Evolutionary conservation across 2,329 filamentous ascomycete genomes (phyloP), one percentile per base, ranked within the genome.

Genomic region (Penicillium sp.): DNA sequence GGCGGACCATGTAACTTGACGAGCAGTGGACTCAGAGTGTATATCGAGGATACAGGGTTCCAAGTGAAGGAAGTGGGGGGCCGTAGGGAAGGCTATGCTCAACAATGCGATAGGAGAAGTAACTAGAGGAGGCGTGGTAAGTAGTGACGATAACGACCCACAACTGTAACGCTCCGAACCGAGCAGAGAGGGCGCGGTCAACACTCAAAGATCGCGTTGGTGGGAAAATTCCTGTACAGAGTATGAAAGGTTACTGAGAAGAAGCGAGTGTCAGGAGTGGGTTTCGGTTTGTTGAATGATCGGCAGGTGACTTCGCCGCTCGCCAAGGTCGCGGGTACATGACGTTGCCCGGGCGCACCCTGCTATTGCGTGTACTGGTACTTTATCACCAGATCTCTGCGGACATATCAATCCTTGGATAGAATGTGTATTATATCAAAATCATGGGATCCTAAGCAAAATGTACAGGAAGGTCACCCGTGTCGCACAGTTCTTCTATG

Each of bases 221-320:
- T n/a, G n/a, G n/a, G n/a, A n/a, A n/a, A n/a, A n/a, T n/a, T n/a
- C n/a, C n/a, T n/a, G n/a, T n/a, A n/a, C n/a, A n/a, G n/a, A n/a
- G n/a, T n/a, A n/a, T n/a, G n/a, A n/a, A n/a, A n/a, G n/a, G n/a
- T n/a, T n/a, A n/a, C n/a, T n/a, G n/a, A n/a, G 16, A 18, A 11
- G 17, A 25, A 17, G 28, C 11, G 33, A 33, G 9, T 27, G 30
- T 25, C 40, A 20, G 33, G 37, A 42, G 40, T 29, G 33, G 17
- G 27, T 50, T 45, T 42, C 16, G 19, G 43, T 33, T 28, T 37
- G 33, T 26, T 36, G 13, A 16, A 33, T 43, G 49, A 54, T 54
- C 49, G 46, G 38, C 51, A 52, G 52, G 46, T 52, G 49, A 53
- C 47, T 51, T 55, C 25, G 53, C 49, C 52, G 48, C 49, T 50